Conservation (phyloP, 768 basidiomycete genomes). For the Amanita rimosa region DNA sequence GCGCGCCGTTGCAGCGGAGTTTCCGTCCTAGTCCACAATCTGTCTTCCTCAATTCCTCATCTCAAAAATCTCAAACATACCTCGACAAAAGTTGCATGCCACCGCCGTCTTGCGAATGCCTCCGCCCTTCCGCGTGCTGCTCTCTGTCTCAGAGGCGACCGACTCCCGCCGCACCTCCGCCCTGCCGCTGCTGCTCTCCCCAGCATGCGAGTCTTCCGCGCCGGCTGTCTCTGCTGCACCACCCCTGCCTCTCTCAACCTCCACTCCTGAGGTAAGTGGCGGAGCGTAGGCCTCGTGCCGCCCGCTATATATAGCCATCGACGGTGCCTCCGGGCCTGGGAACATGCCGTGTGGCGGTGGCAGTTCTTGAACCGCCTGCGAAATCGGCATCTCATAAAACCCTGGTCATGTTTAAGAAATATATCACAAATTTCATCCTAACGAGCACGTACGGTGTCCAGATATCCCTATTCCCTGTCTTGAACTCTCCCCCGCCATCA, state of each 20-base stretch:
- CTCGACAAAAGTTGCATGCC: slow-evolving; percentile 73
- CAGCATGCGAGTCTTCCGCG: too few species aligned
- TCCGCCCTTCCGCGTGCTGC: slow-evolving; percentile 18
- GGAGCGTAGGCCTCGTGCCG: slow-evolving; percentile 5
- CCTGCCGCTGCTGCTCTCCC: slow-evolving; percentile 11
- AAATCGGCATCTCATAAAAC: slow-evolving; percentile 1
- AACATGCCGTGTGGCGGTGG: slow-evolving; percentile 7
- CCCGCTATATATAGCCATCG: slow-evolving; percentile 1
- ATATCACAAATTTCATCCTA: neutral
- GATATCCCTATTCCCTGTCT: neutral
- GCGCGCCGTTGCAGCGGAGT: slow-evolving; percentile 59
- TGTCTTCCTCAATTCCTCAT: neutral
- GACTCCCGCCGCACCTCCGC: slow-evolving; percentile 19
- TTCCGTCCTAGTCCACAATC: slow-evolving; percentile 44
- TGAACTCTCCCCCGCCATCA: neutral
- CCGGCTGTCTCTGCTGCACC: neutral
- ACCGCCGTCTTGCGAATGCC: slow-evolving; percentile 40
- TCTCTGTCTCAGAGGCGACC: slow-evolving; percentile 10
- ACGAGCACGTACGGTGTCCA: slow-evolving; percentile 1
- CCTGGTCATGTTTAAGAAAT: neutral
- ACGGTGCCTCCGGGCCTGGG: slow-evolving; percentile 3
- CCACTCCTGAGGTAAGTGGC: neutral
- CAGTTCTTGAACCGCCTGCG: slow-evolving; percentile 2
- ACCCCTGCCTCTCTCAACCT: neutral
- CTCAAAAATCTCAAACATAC: slow-evolving; percentile 26